Conservation (phyloP, 495 filamentous ascomycete species). For the Lasiosphaeria ovina region DNA sequence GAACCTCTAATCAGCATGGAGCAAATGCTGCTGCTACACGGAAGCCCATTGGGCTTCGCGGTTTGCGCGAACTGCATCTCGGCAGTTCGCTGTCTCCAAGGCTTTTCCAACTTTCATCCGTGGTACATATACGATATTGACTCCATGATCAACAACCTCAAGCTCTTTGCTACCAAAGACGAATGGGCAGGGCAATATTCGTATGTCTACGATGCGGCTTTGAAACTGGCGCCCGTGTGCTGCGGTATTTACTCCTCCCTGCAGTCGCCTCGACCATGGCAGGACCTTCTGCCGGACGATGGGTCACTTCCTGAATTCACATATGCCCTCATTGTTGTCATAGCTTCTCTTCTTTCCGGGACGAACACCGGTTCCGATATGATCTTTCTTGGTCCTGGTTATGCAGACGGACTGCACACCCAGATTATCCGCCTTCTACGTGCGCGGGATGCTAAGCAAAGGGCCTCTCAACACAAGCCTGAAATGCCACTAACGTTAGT, state of each 20-base stretch:
- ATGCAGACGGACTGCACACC: neutral
- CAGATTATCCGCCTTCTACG: neutral
- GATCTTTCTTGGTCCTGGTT: neutral
- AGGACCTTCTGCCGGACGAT: neutral
- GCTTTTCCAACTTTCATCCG: neutral
- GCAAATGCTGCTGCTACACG: neutral
- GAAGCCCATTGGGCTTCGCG: neutral
- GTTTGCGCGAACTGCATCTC: neutral
- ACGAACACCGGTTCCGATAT: neutral
- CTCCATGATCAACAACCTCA: too few relatives aligned
- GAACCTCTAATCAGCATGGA: neutral
- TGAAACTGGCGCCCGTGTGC: neutral
- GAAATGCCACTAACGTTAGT: neutral
- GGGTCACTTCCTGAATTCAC: neutral
- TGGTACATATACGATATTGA: too few relatives aligned
- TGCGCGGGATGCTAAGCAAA: neutral
- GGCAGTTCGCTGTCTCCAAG: neutral
- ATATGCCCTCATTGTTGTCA: neutral
- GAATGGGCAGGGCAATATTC: neutral
- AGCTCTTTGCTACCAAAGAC: neutral
- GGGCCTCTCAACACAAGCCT: neutral
- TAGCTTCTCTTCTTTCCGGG: neutral
- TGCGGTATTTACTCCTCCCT: neutral
- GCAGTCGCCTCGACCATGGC: neutral
- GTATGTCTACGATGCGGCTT: neutral